Evolutionary conservation across 805 yeast species (phyloP), one percentile per base, ranked within the genome.

Genomic region (Suhomyces sp.): DNA sequence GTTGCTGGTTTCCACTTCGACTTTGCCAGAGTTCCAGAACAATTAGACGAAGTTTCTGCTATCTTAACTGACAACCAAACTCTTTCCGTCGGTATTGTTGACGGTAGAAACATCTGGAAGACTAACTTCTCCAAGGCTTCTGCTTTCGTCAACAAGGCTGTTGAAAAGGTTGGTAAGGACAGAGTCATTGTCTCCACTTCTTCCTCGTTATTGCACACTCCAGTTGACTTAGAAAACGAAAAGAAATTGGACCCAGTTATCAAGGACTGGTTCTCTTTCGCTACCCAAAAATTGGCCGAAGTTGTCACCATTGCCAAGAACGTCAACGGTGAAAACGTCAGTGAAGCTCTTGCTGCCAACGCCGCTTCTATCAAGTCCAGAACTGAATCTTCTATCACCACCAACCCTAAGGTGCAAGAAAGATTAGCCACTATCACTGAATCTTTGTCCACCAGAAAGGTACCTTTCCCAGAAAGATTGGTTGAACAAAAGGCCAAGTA

Each of bases 41-140:
- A 94, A 83, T 84, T 94, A 61, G 93, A 89, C 53, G 89, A 84
- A 52, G 96, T 89, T 64, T 76, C 82, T 55, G 77, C 81, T 53
- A 78, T 87, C 66, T 76, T 93, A 54, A 71, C 80, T 60, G 82
- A 78, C 58, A 77, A 83, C 60, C 96, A 94, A 81, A 77, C 80
- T 58, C 81, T 94, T 69, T 93, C 98, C 57, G 97, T 87, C 61
- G 99, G 99, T 89, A 83, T 94, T 66, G 92, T 94, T 68, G 96
- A 91, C 68, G 99, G 99, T 79, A 91, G 99, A 85, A 94, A 94
- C 86, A 90, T 94, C 79, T 94, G 99, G 99, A 94, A 94, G 85
- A 87, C 96, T 75, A 87, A 94, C 82, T 89, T 87, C 69, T 73
- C 94, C 68, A 84, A 85, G 78, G 96, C 99, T 62, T 78, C 91